Evolutionary conservation across 1,139 yeast genomes (phyloP).

Genomic region (Yamadazyma songkhlaensis): DNA sequence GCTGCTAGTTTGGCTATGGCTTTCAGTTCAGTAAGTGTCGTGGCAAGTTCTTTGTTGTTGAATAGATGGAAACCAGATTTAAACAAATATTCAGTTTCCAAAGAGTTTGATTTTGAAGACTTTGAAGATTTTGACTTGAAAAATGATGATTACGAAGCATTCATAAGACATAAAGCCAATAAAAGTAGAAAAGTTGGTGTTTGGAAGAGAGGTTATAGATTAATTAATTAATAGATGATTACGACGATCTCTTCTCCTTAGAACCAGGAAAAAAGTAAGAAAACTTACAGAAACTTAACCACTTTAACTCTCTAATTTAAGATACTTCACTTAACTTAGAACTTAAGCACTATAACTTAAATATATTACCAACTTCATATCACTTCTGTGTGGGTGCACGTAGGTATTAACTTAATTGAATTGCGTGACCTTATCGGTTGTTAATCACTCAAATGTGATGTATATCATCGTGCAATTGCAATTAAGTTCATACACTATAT

Average conservation of each 20-base stretch:
- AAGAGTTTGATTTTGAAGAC: conserved; percentile 23
- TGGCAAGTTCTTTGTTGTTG: conserved; percentile 70
- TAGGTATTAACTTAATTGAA: too few species aligned
- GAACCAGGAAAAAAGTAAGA: too few species aligned
- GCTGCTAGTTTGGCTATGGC: conserved; percentile 96
- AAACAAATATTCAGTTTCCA: conserved; percentile 11
- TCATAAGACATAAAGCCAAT: conserved; percentile 20
- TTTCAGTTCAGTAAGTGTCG: conserved; percentile 84
- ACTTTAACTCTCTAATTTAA: background rate
- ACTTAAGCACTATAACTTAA: too few species aligned
- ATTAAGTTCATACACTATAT: too few species aligned
- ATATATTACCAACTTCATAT: too few species aligned
- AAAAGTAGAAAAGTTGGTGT: conserved; percentile 11
- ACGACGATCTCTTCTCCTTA: background rate
- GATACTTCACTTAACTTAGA: too few species aligned
- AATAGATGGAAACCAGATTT: conserved; percentile 56
- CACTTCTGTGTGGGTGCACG: too few species aligned
- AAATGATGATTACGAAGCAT: conserved; percentile 29
- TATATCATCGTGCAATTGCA: too few species aligned
- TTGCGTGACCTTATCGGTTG: too few species aligned
- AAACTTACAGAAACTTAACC: background rate
- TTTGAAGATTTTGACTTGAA: conserved; percentile 28
- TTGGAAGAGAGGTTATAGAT: conserved; percentile 4
- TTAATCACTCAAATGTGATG: too few species aligned
- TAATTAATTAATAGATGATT: conserved; percentile 1